Evolutionary conservation across 352 stramenopile genomes (phyloP).

Genomic region (Phytophthora cryptogea): DNA sequence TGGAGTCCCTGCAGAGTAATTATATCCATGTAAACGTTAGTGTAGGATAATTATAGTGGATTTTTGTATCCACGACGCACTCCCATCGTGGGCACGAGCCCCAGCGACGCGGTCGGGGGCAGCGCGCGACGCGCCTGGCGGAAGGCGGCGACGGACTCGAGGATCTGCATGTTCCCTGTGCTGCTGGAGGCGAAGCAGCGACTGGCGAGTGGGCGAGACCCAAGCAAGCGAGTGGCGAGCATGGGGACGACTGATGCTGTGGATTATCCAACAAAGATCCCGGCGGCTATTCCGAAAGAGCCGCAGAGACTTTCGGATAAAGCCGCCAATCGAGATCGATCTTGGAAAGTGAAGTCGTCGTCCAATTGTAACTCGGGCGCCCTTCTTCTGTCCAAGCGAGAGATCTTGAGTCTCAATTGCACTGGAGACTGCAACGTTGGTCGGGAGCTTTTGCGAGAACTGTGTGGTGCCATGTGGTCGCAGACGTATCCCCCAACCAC

Average conservation of each 20-base stretch:
- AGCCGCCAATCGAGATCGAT: constrained; percentile 3
- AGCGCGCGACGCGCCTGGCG: constrained; percentile 49
- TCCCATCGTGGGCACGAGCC: constrained; percentile 99
- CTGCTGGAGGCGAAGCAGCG: constrained; percentile 24
- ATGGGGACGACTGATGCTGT: constrained; percentile 19
- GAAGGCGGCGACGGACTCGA: constrained; percentile 65
- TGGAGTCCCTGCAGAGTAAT: constrained; percentile 88
- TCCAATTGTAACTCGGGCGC: constrained; percentile 13
- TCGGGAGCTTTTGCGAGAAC: too few relatives aligned
- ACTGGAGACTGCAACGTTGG: neutral
- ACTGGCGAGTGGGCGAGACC: constrained; percentile 6
- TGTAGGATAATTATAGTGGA: neutral
- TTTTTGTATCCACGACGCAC: constrained; percentile 41
- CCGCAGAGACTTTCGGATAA: too few relatives aligned
- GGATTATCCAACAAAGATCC: constrained; percentile 19
- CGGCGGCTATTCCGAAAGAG: too few relatives aligned
- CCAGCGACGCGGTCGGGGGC: constrained; percentile 72
- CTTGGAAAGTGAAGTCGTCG: constrained; percentile 21
- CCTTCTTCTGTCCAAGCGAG: neutral
- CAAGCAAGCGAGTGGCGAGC: constrained; percentile 18
- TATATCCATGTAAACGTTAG: too few relatives aligned
- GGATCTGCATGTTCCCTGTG: constrained; percentile 42
- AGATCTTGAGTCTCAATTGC: constrained; percentile 4
- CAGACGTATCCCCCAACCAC: neutral
- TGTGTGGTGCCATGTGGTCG: too few relatives aligned